phyloP scores from a whole-genome alignment of 2,329 filamentous ascomycete genomes.

The Claviceps sorghi region DNA sequence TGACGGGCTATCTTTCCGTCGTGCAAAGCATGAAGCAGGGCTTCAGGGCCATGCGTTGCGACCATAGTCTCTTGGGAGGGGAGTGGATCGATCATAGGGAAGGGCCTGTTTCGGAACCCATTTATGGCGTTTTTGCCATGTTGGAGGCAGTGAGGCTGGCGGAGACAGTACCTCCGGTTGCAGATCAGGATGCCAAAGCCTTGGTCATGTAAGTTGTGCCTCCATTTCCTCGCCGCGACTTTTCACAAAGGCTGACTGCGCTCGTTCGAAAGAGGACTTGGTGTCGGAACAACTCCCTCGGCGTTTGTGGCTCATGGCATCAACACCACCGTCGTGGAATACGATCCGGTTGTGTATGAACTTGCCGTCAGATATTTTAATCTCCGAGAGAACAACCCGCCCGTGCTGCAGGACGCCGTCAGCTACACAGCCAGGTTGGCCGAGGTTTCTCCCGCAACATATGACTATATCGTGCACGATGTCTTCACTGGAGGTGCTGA shows the following conservation, averaged over 20 bases:
- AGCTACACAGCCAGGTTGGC: slow-evolving; percentile 42
- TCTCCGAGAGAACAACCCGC: slow-evolving; percentile 60
- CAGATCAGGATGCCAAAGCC: slow-evolving; percentile 58
- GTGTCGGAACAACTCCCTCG: slow-evolving; percentile 80
- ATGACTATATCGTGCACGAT: slow-evolving; percentile 91
- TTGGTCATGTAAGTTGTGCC: slow-evolving; percentile 60
- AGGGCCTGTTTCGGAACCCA: slow-evolving; percentile 57
- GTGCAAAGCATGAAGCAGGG: slow-evolving; percentile 57
- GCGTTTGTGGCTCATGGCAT: slow-evolving; percentile 79
- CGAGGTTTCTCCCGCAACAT: slow-evolving; percentile 33
- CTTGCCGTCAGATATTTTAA: slow-evolving; percentile 75
- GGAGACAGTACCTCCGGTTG: slow-evolving; percentile 36
- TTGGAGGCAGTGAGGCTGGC: slow-evolving; percentile 81
- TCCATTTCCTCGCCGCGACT: background rate
- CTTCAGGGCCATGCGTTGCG: slow-evolving; percentile 76
- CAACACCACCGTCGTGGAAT: slow-evolving; percentile 85
- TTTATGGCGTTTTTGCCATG: slow-evolving; percentile 94
- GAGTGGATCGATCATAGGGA: slow-evolving; percentile 58
- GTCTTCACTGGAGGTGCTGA: slow-evolving; percentile 96
- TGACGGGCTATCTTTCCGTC: slow-evolving; percentile 87
- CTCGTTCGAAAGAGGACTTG: slow-evolving; percentile 50
- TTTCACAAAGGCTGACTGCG: background rate
- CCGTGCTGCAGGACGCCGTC: slow-evolving; percentile 72
- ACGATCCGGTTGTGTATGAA: slow-evolving; percentile 77
- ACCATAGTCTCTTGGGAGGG: slow-evolving; percentile 85